phyloP scores from a whole-genome alignment of 1,139 yeast genomes.

The Ogataea hybrid region DNA sequence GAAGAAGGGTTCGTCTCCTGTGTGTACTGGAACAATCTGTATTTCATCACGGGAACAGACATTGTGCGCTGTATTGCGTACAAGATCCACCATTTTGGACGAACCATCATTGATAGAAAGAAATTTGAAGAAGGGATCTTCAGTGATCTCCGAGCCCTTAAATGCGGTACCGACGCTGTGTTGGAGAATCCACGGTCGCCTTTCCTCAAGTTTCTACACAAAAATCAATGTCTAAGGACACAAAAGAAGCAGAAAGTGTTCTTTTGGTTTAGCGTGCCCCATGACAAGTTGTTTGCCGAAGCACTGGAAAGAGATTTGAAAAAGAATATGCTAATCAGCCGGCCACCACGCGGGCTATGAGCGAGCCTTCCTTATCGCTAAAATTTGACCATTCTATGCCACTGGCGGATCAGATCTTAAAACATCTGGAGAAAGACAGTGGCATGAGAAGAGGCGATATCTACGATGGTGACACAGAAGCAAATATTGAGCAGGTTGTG shows the following conservation, averaged over 20 bases:
- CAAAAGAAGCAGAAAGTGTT: slow-evolving; percentile 97
- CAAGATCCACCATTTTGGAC: slow-evolving; percentile 87
- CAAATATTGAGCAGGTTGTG: slow-evolving; percentile 13
- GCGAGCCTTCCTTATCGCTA: slow-evolving; percentile 66
- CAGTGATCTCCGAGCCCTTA: slow-evolving; percentile 82
- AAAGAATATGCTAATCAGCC: slow-evolving; percentile 60
- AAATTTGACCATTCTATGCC: slow-evolving; percentile 45
- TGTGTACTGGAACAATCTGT: slow-evolving; percentile 88
- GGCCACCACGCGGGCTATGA: slow-evolving; percentile 58
- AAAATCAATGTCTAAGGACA: slow-evolving; percentile 85
- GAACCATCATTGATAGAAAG: slow-evolving; percentile 79
- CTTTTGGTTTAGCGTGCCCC: slow-evolving; percentile 96
- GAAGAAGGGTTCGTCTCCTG: slow-evolving; percentile 92
- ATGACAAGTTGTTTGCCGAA: slow-evolving; percentile 88
- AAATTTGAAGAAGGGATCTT: slow-evolving; percentile 97
- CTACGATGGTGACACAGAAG: slow-evolving; percentile 15
- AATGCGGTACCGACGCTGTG: slow-evolving; percentile 85
- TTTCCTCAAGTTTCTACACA: slow-evolving; percentile 79
- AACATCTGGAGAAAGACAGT: slow-evolving; percentile 36
- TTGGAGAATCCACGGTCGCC: slow-evolving; percentile 86
- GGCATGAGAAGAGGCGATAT: slow-evolving; percentile 14
- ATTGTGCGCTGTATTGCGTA: slow-evolving; percentile 89
- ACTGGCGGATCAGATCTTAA: slow-evolving; percentile 47
- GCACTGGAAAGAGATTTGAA: slow-evolving; percentile 92
- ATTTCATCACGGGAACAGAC: slow-evolving; percentile 93